Base-by-base conservation (phyloP, 2,329 filamentous ascomycete genomes). In the Pseudogymnoascus sp. region DNA sequence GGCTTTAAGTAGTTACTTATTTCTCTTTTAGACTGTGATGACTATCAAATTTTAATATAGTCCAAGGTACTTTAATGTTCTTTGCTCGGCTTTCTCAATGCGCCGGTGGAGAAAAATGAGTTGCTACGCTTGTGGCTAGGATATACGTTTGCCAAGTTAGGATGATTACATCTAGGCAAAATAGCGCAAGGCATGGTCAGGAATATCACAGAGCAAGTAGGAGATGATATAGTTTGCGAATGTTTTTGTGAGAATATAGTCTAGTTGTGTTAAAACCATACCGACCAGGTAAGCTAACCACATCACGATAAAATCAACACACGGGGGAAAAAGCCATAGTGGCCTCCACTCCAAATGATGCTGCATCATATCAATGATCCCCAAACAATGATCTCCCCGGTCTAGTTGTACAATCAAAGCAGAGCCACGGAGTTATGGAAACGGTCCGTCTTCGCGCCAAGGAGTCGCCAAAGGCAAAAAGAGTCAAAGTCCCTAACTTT, bases 201-300 rank as follows among this genome's bases (percentile, higher is more conserved):
- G 27, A 27, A n/a, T 21, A 10, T 13, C 44, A 55, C 48, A 29
- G 9, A 21, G 48, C 29, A 55, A 35, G 48, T 33, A 33, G 29
- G 15, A 55, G 48, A 55, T 8, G n/a, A 55, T 33, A 55, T 39
- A 59, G 33, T 59, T 59, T 59, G 35, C 33, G 38, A 59, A 39
- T 59, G 58, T 59, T 59, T 59, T 59, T 59, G 58, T 59, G 38
- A 59, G 58, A 59, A 38, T 39, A 59, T 41, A 59, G 58, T 59
- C 58, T 59, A 59, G 38, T 59, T 39, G 35, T 59, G 58, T 38
- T 41, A 59, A 59, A 59, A 59, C 48, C 48, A 55, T 55, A 55
- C 48, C 48, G 15, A 55, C 15, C n/a, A 55, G 48, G 48, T 55
- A 55, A 55, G 58, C 58, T 59, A 59, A 38, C 58, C 35, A 39